Evolutionary conservation across 2,329 filamentous ascomycete genomes (phyloP), one percentile per base, ranked within the genome.

Genomic region (Pestalotiopsis sp.): DNA sequence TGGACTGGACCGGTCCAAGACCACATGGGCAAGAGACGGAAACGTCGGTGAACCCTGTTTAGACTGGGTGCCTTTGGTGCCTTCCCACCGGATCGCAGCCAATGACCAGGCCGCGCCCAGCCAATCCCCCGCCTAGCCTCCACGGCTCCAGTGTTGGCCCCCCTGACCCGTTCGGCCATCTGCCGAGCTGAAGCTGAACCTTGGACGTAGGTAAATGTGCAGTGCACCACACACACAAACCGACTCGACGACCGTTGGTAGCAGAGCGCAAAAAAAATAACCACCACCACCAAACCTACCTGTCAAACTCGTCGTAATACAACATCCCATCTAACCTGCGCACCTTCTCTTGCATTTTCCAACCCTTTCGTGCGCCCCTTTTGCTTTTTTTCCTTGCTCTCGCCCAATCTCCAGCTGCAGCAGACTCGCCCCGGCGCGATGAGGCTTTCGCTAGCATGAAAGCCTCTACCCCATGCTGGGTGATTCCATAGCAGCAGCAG

Each of bases 371-470:
- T 52, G 17, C 20, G 45, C 45, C 20, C 20, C 20, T 52, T 52
- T 23, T 45, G 41, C 41, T 45, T 45, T n/a, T 45, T 14, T n/a
- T n/a, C n/a, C 20, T 52, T 11, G 12, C n/a, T 23, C 59, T 20
- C 17, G 13, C 56, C 20, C 17, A 59, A 59, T 36, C 56, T 13
- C 23, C 17, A 13, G 56, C 56, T 20, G 56, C 56, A 9, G 20
- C 2, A 13, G 56, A n/a, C 56, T 23, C 56, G 20, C 20, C 9
- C 27, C 5, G 12, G 27, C 59, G n/a, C 5, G 2, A 36, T 36
- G 57, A 59, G 57, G 57, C 57, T 59, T 36, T 59, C 57, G 57
- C 23, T 36, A 59, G 27, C 20, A 59, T 59, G 57, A 59, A 59
- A 59, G 27, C 57, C 23, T 36, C 25, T 25, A 31, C 23, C n/a